phyloP scores from a whole-genome alignment of 352 stramenopile species.

The Aphanomyces euteiches region DNA sequence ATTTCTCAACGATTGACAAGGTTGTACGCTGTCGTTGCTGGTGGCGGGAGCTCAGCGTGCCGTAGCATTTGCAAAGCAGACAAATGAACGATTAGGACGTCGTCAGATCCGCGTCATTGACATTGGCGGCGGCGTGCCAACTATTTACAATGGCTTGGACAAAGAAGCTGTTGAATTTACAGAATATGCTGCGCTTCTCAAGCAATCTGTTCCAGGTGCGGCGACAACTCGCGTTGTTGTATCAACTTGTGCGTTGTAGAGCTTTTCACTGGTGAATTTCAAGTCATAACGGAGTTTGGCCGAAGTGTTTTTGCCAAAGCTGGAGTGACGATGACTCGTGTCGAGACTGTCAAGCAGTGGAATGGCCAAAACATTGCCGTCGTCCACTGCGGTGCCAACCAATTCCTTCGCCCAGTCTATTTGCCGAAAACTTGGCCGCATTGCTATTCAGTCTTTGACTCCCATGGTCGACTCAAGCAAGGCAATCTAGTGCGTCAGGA shows the following conservation, averaged over 20 bases:
- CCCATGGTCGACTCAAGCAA: slow-evolving; percentile 48
- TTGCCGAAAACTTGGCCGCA: slow-evolving; percentile 79
- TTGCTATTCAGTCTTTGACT: slow-evolving; percentile 66
- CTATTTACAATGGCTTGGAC: slow-evolving; percentile 73
- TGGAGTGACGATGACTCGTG: slow-evolving; percentile 78
- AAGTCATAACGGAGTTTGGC: slow-evolving; percentile 92
- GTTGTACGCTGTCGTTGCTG: slow-evolving; percentile 77
- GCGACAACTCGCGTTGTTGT: background rate
- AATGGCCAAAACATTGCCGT: slow-evolving; percentile 65
- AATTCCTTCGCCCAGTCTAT: slow-evolving; percentile 88
- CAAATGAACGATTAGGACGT: slow-evolving; percentile 60
- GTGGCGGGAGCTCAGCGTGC: slow-evolving; percentile 69
- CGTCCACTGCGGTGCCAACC: slow-evolving; percentile 85
- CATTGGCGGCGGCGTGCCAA: slow-evolving; percentile 88
- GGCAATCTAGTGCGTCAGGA: slow-evolving; percentile 59
- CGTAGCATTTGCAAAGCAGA: slow-evolving; percentile 69
- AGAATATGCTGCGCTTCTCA: slow-evolving; percentile 71
- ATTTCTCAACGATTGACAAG: slow-evolving; percentile 12
- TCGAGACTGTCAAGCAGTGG: slow-evolving; percentile 88
- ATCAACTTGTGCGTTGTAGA: slow-evolving; percentile 33
- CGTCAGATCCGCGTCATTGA: slow-evolving; percentile 80
- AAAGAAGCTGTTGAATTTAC: slow-evolving; percentile 72
- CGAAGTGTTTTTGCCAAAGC: slow-evolving; percentile 84
- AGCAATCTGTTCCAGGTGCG: slow-evolving; percentile 45
- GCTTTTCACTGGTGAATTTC: slow-evolving; percentile 72